Conservation (phyloP, 2,329 filamentous ascomycete species). For the Bipolaris sorokiniana region DNA sequence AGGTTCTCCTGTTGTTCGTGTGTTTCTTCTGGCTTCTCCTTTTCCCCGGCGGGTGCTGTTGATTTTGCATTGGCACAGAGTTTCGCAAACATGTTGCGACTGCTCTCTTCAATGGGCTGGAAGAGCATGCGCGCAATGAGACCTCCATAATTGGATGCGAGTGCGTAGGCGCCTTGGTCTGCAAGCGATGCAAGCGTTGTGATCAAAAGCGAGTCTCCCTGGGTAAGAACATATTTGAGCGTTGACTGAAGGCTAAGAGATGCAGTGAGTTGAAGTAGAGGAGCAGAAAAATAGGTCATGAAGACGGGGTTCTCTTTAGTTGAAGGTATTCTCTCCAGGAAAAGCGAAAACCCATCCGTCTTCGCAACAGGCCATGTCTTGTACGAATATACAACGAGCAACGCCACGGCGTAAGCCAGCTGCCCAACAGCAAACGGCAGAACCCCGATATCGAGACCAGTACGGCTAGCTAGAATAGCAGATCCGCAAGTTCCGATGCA, state of each 20-base stretch:
- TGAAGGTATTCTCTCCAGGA: constrained; percentile 55
- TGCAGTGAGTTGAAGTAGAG: constrained; percentile 74
- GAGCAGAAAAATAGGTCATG: constrained; percentile 64
- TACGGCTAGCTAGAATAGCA: constrained; percentile 67
- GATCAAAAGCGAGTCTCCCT: constrained; percentile 91
- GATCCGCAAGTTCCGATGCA: constrained; percentile 76
- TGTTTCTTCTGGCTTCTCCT: constrained; percentile 6
- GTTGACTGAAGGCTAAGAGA: constrained; percentile 87
- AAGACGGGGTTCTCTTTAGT: constrained; percentile 35
- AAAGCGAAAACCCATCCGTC: constrained; percentile 70
- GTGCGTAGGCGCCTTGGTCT: constrained; percentile 88
- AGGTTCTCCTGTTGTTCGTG: constrained; percentile 34
- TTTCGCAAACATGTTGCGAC: constrained; percentile 85
- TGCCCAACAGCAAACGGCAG: constrained; percentile 91
- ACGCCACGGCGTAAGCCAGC: constrained; percentile 71
- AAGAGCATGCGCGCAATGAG: constrained; percentile 87
- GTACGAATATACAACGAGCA: constrained; percentile 73
- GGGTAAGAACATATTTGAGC: constrained; percentile 91
- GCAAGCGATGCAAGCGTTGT: constrained; percentile 75
- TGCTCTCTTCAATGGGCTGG: constrained; percentile 94
- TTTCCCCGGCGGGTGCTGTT: constrained; percentile 17
- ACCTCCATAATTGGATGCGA: constrained; percentile 91
- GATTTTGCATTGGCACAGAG: constrained; percentile 61
- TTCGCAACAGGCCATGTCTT: constrained; percentile 65
- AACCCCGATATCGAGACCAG: constrained; percentile 68